These are phyloP conservation scores for Laguncularia racemosa DNA, from an alignment of 345 rosid genomes.

Conservation along the genomic window DNA sequence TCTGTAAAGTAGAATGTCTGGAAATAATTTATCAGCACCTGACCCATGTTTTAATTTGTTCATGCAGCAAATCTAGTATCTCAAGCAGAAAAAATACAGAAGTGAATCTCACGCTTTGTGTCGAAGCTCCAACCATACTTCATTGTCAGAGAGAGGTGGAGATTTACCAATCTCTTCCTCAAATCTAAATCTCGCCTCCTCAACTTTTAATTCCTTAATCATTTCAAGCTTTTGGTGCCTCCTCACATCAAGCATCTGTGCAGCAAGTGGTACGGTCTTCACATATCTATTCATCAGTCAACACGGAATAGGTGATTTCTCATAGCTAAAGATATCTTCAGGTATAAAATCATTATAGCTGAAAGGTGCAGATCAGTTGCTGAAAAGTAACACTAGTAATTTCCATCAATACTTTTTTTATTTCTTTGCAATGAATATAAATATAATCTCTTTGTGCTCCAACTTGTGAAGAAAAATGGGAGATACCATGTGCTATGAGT, in stretches of 20 bases:
- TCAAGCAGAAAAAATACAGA: neutral
- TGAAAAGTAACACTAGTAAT: too few relatives aligned
- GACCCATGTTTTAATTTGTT: neutral
- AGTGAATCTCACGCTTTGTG: conserved; percentile 69
- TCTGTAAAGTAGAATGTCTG: too few relatives aligned
- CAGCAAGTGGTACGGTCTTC: conserved; percentile 93
- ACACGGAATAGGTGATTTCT: too few relatives aligned
- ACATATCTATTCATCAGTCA: conserved; percentile 50
- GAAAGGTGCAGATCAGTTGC: too few relatives aligned
- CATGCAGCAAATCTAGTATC: neutral
- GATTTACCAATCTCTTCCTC: conserved; percentile 95
- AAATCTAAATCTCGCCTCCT: conserved; percentile 63
- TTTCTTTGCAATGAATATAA: too few relatives aligned
- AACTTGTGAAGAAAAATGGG: too few relatives aligned
- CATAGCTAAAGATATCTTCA: too few relatives aligned
- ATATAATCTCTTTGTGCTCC: too few relatives aligned
- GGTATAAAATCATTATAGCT: too few relatives aligned
- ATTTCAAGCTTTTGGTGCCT: conserved; percentile 78
- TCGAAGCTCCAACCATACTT: conserved; percentile 82
- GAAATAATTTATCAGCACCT: neutral
- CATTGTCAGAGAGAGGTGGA: conserved; percentile 92
- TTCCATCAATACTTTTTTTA: too few relatives aligned
- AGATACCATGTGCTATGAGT: too few relatives aligned
- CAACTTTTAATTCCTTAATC: conserved; percentile 64
- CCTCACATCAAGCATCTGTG: conserved; percentile 76